Base-by-base conservation (phyloP, 2,329 filamentous ascomycete genomes). In the Tolypocladium ophioglossoides region DNA sequence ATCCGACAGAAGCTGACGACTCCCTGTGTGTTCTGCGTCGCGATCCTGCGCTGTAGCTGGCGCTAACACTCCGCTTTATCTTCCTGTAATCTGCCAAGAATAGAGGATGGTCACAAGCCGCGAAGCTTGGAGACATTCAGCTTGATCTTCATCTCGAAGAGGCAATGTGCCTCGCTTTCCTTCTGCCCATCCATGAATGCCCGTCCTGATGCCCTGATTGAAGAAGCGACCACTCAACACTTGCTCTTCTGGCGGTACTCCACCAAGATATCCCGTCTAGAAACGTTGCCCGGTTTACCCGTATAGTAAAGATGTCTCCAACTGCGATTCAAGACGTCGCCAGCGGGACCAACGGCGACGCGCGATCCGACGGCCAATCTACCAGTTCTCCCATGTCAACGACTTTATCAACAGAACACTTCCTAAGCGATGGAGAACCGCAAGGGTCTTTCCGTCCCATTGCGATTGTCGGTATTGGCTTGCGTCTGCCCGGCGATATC, bases 401-500 rank as follows among this genome's bases (percentile, higher is more conserved):
- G 7, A 32, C 44, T 18, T 16, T 32, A 24, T 47, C 24, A 2
- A 47, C 24, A 16, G 44, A 47, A 4, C 24, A 47, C 14, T 47
- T 30, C 22, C 22, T 47, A 7, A 47, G 22, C 44, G 22, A 47
- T 47, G 11, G 12, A 30, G 44, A 47, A 18, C 11, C 24, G 22
- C 44, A 32, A 32, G 44, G 27, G 7, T 16, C 3, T 18, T 48
- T 48, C 14, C 14, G 24, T 30, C 71, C 70, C 49, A 66, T 74
- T 22, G 72, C 71, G 53, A 68, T 74, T 47, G 64, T 72, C 30
- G 72, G 72, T 51, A 72, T 74, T 64, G 66, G 67, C 6, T 72
- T 71, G 57, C 68, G 70, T 20, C 64, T 74, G 54, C 70, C 72
- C 0, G 71, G 72, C 3, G 65, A 64, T 41, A 67, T 71, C n/a